Evolutionary conservation across 768 basidiomycete genomes (phyloP), one percentile per base, ranked within the genome.

Genomic region (Podaxis rugospora): DNA sequence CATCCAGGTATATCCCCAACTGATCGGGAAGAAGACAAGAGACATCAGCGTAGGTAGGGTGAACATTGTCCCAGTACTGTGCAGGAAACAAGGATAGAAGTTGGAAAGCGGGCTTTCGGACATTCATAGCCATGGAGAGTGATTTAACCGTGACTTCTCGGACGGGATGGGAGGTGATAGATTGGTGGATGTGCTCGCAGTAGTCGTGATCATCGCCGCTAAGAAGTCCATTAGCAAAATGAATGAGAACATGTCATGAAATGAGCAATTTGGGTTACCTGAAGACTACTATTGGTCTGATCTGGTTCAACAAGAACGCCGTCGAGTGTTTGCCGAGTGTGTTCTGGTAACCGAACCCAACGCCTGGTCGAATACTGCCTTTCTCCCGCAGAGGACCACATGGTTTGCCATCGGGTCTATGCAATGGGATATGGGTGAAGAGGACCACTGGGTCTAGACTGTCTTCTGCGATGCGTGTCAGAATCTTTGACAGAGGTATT

Each of bases 191-290:
- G 68, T 87, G 85, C 75, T 92, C 92, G 72, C 96, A 98, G 65
- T 95, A 93, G 67, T 98, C 96, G 70, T 97, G 95, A 68, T 98
- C 95, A 71, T 98, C 94, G 4, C 93, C 96, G 65, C 92, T 93
- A 62, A 55, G 32, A 50, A 58, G 42, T 46, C 61, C 39, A 59
- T 40, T 32, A 51, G 60, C 51, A 65, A 55, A 65, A 65, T 27
- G 35, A 54, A 32, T 25, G 36, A 53, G 1, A 59, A 10, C 11
- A 14, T 21, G 51, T 9, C 32, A 61, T 25, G 51, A 35, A 28
- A 14, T 65, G 7, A 32, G 32, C 32, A 32, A 32, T 32, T 32
- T 32, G 32, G 32, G 76, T 60, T 65, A 90, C 90, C 90, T 94
- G 72, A 93, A 89, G 36, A 95, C 78, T 11, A 90, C 71, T 1